These are phyloP conservation scores for Suhomyces xylopsoci DNA, from an alignment of 805 yeast genomes.

Conservation along the genomic window DNA sequence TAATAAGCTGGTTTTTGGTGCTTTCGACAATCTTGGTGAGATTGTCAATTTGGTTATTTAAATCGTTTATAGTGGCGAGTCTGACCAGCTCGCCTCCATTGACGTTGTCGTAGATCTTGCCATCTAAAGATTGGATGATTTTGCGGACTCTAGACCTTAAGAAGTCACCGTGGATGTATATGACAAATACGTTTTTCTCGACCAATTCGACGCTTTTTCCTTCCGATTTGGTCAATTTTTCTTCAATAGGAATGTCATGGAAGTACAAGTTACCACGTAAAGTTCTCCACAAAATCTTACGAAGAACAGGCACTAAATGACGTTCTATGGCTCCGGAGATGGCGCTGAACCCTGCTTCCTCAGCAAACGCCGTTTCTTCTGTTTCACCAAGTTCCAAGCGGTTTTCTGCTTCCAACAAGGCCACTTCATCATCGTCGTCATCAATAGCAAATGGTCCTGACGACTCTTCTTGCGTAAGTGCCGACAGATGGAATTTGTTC, in stretches of 20 bases:
- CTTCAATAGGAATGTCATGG: slow-evolving; percentile 35
- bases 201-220: slow-evolving; percentile 15
- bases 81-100: slow-evolving; percentile 28
- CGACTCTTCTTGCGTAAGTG: slow-evolving; percentile 8
- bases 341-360: slow-evolving; percentile 27
- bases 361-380: slow-evolving; percentile 20
- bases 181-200: slow-evolving; percentile 35
- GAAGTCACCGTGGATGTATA: slow-evolving; percentile 41
- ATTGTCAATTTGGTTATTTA: slow-evolving; percentile 33
- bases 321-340: slow-evolving; percentile 36
- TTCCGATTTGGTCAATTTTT: slow-evolving; percentile 13
- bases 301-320: slow-evolving; percentile 34
- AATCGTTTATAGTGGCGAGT: slow-evolving; percentile 23
- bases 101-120: slow-evolving; percentile 34
- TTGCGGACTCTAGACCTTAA: slow-evolving; percentile 32
- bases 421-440: slow-evolving; percentile 25
- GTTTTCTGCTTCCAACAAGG: slow-evolving; percentile 21
- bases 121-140: slow-evolving; percentile 39
- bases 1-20: slow-evolving; percentile 34
- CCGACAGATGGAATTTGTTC: slow-evolving; percentile 30
- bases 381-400: slow-evolving; percentile 19
- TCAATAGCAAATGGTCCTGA: background rate
- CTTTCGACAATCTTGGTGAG: slow-evolving; percentile 29
- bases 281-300: slow-evolving; percentile 43
- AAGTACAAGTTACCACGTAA: slow-evolving; percentile 42